phyloP scores from a whole-genome alignment of 257 asterid species.

The Jacaranda copaia region DNA sequence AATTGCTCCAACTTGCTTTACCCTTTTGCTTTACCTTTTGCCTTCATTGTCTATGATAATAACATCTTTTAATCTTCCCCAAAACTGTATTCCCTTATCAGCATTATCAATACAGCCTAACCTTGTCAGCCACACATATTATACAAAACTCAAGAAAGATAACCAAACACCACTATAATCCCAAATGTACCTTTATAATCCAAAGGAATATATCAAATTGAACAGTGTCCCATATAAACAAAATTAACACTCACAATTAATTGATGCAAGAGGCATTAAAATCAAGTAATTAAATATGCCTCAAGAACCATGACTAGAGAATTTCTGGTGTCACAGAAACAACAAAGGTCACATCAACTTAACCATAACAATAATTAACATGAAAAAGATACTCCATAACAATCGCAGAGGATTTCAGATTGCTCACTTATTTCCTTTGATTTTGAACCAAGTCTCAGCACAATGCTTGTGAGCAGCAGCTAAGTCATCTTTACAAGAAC shows the following conservation, averaged over 20 bases:
- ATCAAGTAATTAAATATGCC: background rate
- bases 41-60: slow-evolving; percentile 38
- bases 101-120: slow-evolving; percentile 42
- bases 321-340: background rate
- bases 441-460: slow-evolving; percentile 95
- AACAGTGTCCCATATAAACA: background rate
- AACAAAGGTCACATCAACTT: slow-evolving; percentile 4
- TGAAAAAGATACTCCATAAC: background rate
- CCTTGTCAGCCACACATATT: slow-evolving; percentile 36
- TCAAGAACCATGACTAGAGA: background rate
- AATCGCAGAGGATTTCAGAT: background rate
- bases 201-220: background rate
- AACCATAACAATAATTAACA: background rate
- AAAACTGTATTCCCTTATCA: slow-evolving; percentile 45
- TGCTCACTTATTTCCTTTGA: slow-evolving; percentile 91
- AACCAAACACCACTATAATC: slow-evolving; percentile 17
- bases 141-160: slow-evolving; percentile 23
- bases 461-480: slow-evolving; percentile 90
- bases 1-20: slow-evolving; percentile 44
- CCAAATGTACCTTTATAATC: slow-evolving; percentile 21
- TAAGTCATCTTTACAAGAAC: slow-evolving; percentile 87
- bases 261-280: background rate
- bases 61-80: slow-evolving; percentile 46
- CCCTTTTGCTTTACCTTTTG: slow-evolving; percentile 49
- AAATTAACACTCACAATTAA: background rate